Evolutionary conservation across 768 basidiomycete species (phyloP).

Genomic region (Naganishia randhawae): DNA sequence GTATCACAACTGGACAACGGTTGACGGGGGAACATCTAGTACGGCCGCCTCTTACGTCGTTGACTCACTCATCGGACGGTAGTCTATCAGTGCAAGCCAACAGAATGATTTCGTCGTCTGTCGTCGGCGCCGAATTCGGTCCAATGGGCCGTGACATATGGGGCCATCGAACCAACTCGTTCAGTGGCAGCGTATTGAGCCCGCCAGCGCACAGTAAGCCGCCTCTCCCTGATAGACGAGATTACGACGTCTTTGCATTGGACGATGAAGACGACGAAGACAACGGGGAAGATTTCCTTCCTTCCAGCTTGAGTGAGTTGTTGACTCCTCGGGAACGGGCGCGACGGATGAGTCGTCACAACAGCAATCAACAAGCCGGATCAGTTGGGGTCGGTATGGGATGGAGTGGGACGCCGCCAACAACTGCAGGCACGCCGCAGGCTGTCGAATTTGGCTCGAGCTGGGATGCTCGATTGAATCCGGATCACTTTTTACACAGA

Average conservation of each 20-base stretch:
- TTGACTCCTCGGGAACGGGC: conserved; percentile 82
- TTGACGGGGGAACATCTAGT: not conserved
- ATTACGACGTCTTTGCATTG: conserved; percentile 41
- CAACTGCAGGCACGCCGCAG: conserved; percentile 7
- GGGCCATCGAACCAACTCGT: conserved; percentile 30
- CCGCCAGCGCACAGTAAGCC: conserved; percentile 30
- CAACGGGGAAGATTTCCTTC: conserved; percentile 66
- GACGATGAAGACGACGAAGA: conserved; percentile 63
- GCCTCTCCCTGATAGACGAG: conserved; percentile 16
- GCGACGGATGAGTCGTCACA: conserved; percentile 60
- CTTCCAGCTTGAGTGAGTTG: conserved; percentile 79
- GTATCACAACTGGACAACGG: not conserved
- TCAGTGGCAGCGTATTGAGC: conserved; percentile 6
- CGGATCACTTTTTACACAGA: conserved; percentile 33
- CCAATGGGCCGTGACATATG: conserved; percentile 30
- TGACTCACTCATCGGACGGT: conserved; percentile 13
- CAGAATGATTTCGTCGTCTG: conserved; percentile 24
- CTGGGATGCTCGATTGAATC: conserved; percentile 28
- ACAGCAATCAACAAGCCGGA: conserved; percentile 38
- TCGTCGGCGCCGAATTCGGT: conserved; percentile 28
- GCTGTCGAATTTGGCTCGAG: conserved; percentile 9
- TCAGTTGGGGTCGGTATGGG: conserved; percentile 24
- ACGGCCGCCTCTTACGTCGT: conserved; percentile 7
- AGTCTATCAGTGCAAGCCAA: conserved; percentile 7
- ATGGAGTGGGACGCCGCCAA: conserved; percentile 14